phyloP scores from a whole-genome alignment of 345 rosid genomes.

The Noccaea bulbosa region DNA sequence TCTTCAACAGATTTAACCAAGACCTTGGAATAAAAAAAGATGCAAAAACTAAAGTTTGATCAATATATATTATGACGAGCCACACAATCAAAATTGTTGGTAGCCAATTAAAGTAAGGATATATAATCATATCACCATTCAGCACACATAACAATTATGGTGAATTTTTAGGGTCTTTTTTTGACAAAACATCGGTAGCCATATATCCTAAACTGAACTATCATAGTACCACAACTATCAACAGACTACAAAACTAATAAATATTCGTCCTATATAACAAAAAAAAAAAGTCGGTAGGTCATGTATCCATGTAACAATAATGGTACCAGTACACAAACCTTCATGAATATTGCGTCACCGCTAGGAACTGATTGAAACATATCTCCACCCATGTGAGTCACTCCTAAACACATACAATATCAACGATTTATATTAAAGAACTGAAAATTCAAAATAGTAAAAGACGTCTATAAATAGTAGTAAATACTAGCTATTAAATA shows the following conservation, averaged over 20 bases:
- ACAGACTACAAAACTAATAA: background rate
- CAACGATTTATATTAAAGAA: background rate
- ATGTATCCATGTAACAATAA: slow-evolving; percentile 27
- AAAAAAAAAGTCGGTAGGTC: background rate
- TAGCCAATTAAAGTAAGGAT: too few species aligned
- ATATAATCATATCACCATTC: too few species aligned
- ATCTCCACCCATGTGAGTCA: slow-evolving; percentile 68
- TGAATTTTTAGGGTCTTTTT: too few species aligned
- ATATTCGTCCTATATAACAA: background rate
- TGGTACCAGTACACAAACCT: slow-evolving; percentile 50
- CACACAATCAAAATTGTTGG: background rate
- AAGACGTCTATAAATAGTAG: background rate
- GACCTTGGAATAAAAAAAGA: background rate
- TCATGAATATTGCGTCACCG: slow-evolving; percentile 80
- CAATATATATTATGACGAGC: background rate
- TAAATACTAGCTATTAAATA: too few species aligned
- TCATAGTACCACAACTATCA: background rate
- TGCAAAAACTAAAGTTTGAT: background rate
- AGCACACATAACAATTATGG: too few species aligned
- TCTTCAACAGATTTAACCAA: background rate
- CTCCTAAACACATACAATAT: slow-evolving; percentile 45
- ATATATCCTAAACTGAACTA: too few species aligned
- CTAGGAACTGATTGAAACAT: slow-evolving; percentile 69
- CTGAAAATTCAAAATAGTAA: background rate
- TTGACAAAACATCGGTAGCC: too few species aligned